Evolutionary conservation across 2,329 filamentous ascomycete genomes (phyloP).

Genomic region (Ophiostoma populinum): DNA sequence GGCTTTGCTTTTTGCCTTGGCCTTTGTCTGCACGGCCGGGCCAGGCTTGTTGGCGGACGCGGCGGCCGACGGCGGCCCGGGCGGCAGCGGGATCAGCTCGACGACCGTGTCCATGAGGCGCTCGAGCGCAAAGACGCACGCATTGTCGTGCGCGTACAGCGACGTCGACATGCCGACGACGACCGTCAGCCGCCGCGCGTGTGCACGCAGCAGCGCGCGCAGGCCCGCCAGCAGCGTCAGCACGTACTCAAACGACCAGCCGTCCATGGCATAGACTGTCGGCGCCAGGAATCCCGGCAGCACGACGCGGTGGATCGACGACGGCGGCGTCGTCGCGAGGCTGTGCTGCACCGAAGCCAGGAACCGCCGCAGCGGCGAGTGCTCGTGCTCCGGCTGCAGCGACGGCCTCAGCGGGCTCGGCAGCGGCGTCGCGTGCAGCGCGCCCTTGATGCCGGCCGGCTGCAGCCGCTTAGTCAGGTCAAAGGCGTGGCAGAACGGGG

Average conservation of each 20-base stretch:
- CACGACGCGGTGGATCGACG: conserved; percentile 60
- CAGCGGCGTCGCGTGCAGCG: conserved; percentile 32
- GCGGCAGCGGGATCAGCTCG: conserved; percentile 60
- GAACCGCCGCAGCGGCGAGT: conserved; percentile 46
- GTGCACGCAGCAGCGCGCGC: conserved; percentile 53
- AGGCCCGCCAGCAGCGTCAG: conserved; percentile 70
- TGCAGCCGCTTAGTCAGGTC: conserved; percentile 50
- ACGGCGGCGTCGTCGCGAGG: conserved; percentile 38
- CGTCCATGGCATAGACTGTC: conserved; percentile 56
- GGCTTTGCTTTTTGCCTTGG: no score
- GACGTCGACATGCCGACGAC: conserved; percentile 65
- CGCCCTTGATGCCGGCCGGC: conserved; percentile 29
- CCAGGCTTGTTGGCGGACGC: neutral
- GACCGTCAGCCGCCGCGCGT: conserved; percentile 47
- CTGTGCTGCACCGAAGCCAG: conserved; percentile 38
- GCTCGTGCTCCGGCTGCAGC: conserved; percentile 7
- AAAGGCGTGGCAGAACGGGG: conserved; percentile 52
- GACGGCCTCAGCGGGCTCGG: conserved; percentile 22
- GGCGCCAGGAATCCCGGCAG: conserved; percentile 78
- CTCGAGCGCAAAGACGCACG: conserved; percentile 74
- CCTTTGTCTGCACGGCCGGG: conserved; percentile 22
- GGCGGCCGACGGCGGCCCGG: conserved; percentile 15
- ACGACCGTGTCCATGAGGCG: conserved; percentile 56
- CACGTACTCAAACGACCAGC: conserved; percentile 53
- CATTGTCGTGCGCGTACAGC: conserved; percentile 58